Base-by-base conservation (phyloP, 495 filamentous ascomycete genomes). In the Cenococcum geophilum region DNA sequence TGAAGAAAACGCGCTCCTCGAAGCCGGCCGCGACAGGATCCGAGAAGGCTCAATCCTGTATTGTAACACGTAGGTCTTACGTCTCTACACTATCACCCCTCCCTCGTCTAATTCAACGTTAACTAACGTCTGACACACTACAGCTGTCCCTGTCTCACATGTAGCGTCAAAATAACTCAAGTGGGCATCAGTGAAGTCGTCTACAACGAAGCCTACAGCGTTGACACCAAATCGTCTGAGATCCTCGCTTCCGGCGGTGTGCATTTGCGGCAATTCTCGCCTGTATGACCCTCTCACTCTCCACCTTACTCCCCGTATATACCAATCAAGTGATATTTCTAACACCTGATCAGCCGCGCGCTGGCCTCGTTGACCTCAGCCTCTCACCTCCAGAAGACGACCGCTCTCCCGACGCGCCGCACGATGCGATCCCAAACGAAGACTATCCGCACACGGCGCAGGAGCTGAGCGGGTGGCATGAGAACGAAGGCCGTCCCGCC, bases 111-210 rank as follows among this genome's bases (percentile, higher is more conserved):
- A n/a, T 32, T 16, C 22, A 5, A 45, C 14, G 11, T 16, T 22
- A 14, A 23, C 37, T 32, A 32, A 20, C 20, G 4, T 6, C 6
- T 20, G 5, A 37, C 10, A 20, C 21, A 36, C 23, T 59, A 5
- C 20, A 85, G 82, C 18, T 97, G 93, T 68, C 93, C 93, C 12
- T 98, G 93, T 67, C 79, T 97, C 77, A 98, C 93, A n/a, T 98
- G 93, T 72, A 92, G 88, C 64, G 92, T 97, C 75, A 98, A 98
- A 73, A 97, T 98, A 68, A 85, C 88, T 8, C 93, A 98, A 74
- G 90, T 97, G 23, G 93, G 93, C 0, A 95, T 98, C 34, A 83
- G 79, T 22, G 93, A 98, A 77, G 93, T 98, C 25, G 93, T 98
- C 27, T 98, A 95, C 71, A 89, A 83, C 51, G 86, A 93, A 69